Evolutionary conservation across 2,329 filamentous ascomycete species (phyloP).

Genomic region (Fusarium sp.): DNA sequence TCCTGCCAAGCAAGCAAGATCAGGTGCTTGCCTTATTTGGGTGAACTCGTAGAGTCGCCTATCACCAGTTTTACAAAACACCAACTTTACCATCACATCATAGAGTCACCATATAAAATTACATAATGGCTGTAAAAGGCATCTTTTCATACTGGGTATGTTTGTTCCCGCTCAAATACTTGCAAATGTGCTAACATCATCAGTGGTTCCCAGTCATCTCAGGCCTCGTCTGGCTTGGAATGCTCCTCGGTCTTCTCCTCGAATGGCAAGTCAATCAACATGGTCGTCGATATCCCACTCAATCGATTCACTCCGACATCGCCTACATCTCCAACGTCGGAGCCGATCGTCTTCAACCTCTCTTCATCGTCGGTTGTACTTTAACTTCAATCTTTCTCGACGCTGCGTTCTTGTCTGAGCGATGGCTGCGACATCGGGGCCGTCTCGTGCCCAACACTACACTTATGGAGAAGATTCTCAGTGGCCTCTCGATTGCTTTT

Average conservation of each 20-base stretch:
- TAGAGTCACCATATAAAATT: neutral
- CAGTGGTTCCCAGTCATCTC: constrained; percentile 76
- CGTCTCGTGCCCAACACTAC: constrained; percentile 79
- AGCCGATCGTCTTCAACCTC: constrained; percentile 73
- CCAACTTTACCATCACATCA: constrained; percentile 1
- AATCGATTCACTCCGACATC: constrained; percentile 69
- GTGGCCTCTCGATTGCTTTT: constrained; percentile 71
- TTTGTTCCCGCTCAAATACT: neutral
- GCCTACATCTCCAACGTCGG: constrained; percentile 80
- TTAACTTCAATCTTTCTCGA: constrained; percentile 85
- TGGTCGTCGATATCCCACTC: constrained; percentile 69
- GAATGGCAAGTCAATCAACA: constrained; percentile 73
- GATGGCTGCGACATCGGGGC: constrained; percentile 85
- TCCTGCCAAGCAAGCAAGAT: constrained; percentile 4
- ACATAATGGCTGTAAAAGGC: constrained; percentile 50
- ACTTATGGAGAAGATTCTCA: constrained; percentile 71
- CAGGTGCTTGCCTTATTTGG: constrained; percentile 7
- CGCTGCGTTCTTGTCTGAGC: constrained; percentile 82
- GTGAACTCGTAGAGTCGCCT: neutral
- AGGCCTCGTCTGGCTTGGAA: constrained; percentile 73
- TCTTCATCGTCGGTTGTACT: constrained; percentile 80
- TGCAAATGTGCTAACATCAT: constrained; percentile 32
- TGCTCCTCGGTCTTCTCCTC: constrained; percentile 77
- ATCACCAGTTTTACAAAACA: neutral
- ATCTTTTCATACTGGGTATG: constrained; percentile 58